Percentiles rank a stretch among this genome's conserved stretches.
phyloP scores from a whole-genome alignment of 2,329 filamentous ascomycete species.

The Drechslerella stenobrocha region DNA sequence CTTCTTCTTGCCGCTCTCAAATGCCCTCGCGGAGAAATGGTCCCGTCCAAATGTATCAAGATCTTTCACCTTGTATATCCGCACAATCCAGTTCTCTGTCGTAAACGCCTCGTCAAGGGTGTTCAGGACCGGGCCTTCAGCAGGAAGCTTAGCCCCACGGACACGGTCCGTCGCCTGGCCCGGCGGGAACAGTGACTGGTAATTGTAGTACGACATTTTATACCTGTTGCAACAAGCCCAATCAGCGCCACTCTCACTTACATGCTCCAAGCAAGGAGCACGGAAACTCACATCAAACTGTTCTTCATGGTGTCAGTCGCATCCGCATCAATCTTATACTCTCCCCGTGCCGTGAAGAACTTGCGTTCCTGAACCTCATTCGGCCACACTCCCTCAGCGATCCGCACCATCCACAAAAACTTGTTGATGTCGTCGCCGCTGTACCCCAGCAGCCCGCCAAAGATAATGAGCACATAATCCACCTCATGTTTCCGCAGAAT shows the following conservation, averaged over 20 bases:
- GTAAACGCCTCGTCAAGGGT: constrained; percentile 96
- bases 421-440: constrained; percentile 99
- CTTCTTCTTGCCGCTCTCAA: constrained; percentile 62
- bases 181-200: constrained; percentile 82
- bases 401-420: constrained; percentile 99
- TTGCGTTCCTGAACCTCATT: constrained; percentile 96
- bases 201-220: constrained; percentile 99
- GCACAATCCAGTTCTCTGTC: constrained; percentile 99
- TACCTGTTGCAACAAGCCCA: constrained; percentile 68
- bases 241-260: no score
- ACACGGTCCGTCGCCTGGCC: constrained; percentile 91
- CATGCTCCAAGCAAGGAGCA: no score
- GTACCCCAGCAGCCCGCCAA: constrained; percentile 92
- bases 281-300: constrained; percentile 69
- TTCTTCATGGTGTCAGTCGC: constrained; percentile 98
- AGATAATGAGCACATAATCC: constrained; percentile 97
- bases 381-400: constrained; percentile 99
- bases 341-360: constrained; percentile 90
- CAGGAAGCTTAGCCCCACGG: constrained; percentile 76
- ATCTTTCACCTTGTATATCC: constrained; percentile 99
- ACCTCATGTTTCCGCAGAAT: constrained; percentile 99
- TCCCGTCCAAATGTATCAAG: constrained; percentile 94
- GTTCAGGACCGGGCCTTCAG: constrained; percentile 79
- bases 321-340: constrained; percentile 91
- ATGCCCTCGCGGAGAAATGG: constrained; percentile 67